Base-by-base conservation (phyloP, 2,329 filamentous ascomycete species). In the Nemania sp. region DNA sequence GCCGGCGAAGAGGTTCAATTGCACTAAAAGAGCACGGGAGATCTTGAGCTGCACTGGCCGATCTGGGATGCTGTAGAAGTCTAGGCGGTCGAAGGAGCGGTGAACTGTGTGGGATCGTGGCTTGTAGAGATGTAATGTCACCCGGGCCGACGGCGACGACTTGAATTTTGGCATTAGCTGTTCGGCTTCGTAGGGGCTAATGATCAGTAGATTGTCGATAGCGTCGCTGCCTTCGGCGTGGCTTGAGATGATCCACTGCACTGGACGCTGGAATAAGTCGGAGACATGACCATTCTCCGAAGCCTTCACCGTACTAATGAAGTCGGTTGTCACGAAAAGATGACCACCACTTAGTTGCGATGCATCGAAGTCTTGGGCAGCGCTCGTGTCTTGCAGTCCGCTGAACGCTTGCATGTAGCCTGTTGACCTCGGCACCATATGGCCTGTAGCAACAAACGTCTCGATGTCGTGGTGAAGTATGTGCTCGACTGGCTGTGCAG, bases 1-100 rank as follows among this genome's bases (percentile, higher is more conserved):
- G 0, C 87, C 88, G 0, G 88, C 75, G 49, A 91, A 90, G 0
- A 90, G 69, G 37, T 87, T 86, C 0, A 90, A 74, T 51, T 82
- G 74, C 6, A 53, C 55, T n/a, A 63, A 46, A 15, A 62, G 50
- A 0, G 24, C 15, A 23, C 41, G 49, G 8, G 65, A 55, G 9
- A 62, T 41, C 9, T 17, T 22, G 8, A 56, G 52, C 20, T 22
- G 11, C 22, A 36, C 20, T 15, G 54, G 30, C 11, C 7, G 15
- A 6, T 52, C 23, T 1, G 64, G 64, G 11, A 59, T 52, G 2
- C 54, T 59, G 47, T 61, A 61, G 6, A 67, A 48, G 20, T 62
- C 52, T 12, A 68, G 39, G 4, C 37, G 23, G 12, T 68, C 55
- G 0, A 66, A 47, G 0, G 44, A 31, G 2, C 22, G 48, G 15